Conservation (phyloP, 805 yeast species). For the Ogataea salicorniae region DNA sequence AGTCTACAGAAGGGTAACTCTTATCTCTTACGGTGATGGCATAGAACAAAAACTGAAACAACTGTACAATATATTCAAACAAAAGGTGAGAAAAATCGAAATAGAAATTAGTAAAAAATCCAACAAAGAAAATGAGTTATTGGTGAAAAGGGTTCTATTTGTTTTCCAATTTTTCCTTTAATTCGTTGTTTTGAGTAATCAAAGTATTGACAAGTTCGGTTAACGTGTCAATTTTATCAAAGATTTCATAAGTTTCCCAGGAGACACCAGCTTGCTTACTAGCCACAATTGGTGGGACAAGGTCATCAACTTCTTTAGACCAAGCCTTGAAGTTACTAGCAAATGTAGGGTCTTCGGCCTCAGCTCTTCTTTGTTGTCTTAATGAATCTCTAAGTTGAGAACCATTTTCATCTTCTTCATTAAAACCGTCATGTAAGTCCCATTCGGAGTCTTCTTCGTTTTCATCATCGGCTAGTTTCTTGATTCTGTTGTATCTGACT, state of each 20-base stretch:
- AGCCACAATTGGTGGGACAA: constrained; percentile 54
- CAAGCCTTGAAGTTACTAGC: constrained; percentile 46
- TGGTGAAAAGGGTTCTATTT: neutral
- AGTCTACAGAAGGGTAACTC: no score
- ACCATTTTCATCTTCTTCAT: constrained; percentile 31
- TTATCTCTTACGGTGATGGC: no score
- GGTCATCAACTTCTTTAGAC: constrained; percentile 41
- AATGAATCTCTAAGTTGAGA: constrained; percentile 34
- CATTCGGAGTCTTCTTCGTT: constrained; percentile 75
- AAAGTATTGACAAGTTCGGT: constrained; percentile 36
- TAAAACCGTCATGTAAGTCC: constrained; percentile 76
- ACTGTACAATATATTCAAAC: no score
- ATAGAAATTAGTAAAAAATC: neutral
- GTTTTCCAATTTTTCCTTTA: constrained; percentile 7
- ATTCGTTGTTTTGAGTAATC: constrained; percentile 25
- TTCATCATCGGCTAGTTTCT: constrained; percentile 67
- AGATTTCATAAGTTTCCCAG: constrained; percentile 58
- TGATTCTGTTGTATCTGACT: constrained; percentile 63
- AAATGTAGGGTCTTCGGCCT: constrained; percentile 64
- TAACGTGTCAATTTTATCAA: constrained; percentile 45
- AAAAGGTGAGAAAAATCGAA: neutral
- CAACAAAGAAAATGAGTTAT: neutral
- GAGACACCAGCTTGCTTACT: constrained; percentile 53
- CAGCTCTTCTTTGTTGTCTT: constrained; percentile 55
- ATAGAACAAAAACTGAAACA: no score